Evolutionary conservation across 345 rosid species (phyloP), one percentile per base, ranked within the genome.

Genomic region (Euphorbia pulcherrima): DNA sequence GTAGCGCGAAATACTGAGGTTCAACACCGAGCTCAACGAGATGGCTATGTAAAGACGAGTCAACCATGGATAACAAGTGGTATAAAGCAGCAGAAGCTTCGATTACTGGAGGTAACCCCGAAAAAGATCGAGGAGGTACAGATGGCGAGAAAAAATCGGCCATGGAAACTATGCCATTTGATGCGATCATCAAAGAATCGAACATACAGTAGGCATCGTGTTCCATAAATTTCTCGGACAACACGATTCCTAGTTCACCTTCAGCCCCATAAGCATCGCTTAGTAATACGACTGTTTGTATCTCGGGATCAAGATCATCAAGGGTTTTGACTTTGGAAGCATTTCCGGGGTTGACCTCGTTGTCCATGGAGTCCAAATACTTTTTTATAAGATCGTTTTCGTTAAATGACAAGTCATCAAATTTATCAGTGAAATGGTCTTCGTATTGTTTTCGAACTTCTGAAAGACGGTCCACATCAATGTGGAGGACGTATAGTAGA

Each of bases 171-270:
- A 89, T 77, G 74, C 97, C 90, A 44, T 78, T 73, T 66, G 77
- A 77, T 61, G 95, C 93, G 72, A 76, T 88, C 97, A 94, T 91
- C 64, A 94, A 71, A 73, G 97, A 90, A 72, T 94, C 97, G 78
- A 94, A 91, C 99, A 94, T 94, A 54, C 92, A 86, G 78, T 91
- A 94, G 23, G 96, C 97, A 82, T 94, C 99, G 52, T 94, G 99
- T 69, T 94, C 99, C 93, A 91, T 83, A 75, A 94, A 91, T 77
- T 94, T 94, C 81, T 94, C 97, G 6, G 99, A 94, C 76, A 91
- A 79, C 72, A 91, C 90, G 73, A 89, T 84, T 64, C 99, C 99
- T 26, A 94, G 83, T 82, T 94, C 99, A 58, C 99, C 97, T 87
- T 94, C 99, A 16, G 96, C 96, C 57, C 99, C 99, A 39, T 94